These are phyloP conservation scores for Klebsormidium nitens DNA, from an alignment of 139 green algal species.

Conservation along the genomic window DNA sequence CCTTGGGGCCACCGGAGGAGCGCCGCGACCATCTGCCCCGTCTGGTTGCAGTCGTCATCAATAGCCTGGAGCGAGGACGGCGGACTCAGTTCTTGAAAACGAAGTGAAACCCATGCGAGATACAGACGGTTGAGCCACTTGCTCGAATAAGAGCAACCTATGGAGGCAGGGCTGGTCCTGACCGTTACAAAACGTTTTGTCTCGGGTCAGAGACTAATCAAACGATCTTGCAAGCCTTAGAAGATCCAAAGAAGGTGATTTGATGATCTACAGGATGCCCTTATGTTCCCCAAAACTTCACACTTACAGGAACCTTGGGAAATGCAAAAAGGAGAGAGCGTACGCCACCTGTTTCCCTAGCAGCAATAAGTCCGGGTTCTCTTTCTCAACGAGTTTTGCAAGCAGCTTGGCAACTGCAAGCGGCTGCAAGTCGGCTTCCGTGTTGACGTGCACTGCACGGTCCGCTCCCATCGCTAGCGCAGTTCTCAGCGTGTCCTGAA, in stretches of 20 bases:
- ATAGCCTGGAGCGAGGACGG: too few relatives aligned
- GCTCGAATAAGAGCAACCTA: too few relatives aligned
- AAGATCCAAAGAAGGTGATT: too few relatives aligned
- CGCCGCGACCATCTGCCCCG: slow-evolving; percentile 86
- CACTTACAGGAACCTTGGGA: too few relatives aligned
- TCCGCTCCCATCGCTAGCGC: slow-evolving; percentile 88
- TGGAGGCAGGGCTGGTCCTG: too few relatives aligned
- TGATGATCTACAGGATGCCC: too few relatives aligned
- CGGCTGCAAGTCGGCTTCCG: slow-evolving; percentile 56
- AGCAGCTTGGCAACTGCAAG: slow-evolving; percentile 75
- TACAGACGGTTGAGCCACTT: too few relatives aligned
- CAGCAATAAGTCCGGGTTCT: slow-evolving; percentile 60
- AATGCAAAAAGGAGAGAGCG: slow-evolving; percentile 1
- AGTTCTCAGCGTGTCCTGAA: slow-evolving; percentile 73
- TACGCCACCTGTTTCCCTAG: slow-evolving; percentile 57
- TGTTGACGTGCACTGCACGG: slow-evolving; percentile 68
- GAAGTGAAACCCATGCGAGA: too few relatives aligned
- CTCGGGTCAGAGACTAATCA: too few relatives aligned
- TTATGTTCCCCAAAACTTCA: too few relatives aligned
- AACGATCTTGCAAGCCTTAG: too few relatives aligned
- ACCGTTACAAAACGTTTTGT: too few relatives aligned
- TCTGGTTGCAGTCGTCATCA: slow-evolving; percentile 73
- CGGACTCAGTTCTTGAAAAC: slow-evolving; percentile 54
- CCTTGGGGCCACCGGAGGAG: slow-evolving; percentile 84
- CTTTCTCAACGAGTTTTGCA: slow-evolving; percentile 53